phyloP scores from a whole-genome alignment of 495 filamentous ascomycete genomes.

The Penicillium verhagenii region DNA sequence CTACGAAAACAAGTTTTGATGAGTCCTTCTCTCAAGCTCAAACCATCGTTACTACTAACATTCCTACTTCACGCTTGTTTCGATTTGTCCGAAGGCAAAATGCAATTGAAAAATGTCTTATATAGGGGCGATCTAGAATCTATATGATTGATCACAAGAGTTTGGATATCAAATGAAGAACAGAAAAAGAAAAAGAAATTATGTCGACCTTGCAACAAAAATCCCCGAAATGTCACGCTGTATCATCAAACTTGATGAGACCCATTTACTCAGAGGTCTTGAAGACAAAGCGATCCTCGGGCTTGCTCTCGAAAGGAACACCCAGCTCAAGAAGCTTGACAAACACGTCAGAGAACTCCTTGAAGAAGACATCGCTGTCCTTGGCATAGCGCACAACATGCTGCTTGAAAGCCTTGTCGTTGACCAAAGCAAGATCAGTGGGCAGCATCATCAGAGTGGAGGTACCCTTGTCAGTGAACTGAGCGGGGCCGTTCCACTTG shows the following conservation, averaged over 20 bases:
- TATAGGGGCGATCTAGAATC: background rate
- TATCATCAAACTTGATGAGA: background rate
- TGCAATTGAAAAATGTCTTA: background rate
- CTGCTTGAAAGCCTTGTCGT: conserved; percentile 83
- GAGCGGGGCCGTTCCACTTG: conserved; percentile 90
- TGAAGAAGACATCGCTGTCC: conserved; percentile 89
- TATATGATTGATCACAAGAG: background rate
- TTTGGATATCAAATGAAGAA: background rate
- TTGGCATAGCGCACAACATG: conserved; percentile 89
- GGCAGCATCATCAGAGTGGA: conserved; percentile 97
- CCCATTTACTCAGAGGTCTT: conserved; percentile 59
- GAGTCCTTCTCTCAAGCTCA: too few relatives aligned
- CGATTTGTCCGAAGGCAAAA: too few relatives aligned
- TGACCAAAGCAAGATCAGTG: conserved; percentile 80
- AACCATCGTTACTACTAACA: too few relatives aligned
- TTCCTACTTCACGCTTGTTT: too few relatives aligned
- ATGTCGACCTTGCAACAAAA: background rate
- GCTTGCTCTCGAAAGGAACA: conserved; percentile 76
- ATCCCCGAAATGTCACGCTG: background rate
- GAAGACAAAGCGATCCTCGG: conserved; percentile 70
- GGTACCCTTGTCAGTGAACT: conserved; percentile 81
- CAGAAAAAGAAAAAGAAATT: background rate
- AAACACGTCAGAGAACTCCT: conserved; percentile 79
- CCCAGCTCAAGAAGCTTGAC: conserved; percentile 90
- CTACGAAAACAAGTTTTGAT: too few relatives aligned